Percentiles rank a stretch among this genome's conserved stretches.
Evolutionary conservation across 306 rosid genomes (phyloP).

Genomic region (Castanea crenata): DNA sequence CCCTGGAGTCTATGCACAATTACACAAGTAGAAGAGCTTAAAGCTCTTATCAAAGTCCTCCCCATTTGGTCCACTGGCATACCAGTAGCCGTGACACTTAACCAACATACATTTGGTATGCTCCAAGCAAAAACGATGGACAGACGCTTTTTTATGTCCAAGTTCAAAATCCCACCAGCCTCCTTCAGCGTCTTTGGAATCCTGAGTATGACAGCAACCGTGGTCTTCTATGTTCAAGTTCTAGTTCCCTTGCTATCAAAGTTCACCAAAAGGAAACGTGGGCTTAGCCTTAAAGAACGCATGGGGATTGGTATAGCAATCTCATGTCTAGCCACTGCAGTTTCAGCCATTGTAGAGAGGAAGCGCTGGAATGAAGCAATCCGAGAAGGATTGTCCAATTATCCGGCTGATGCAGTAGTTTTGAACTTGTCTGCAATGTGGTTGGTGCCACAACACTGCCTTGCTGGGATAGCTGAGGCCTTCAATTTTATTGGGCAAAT

Average conservation of each 20-base stretch:
- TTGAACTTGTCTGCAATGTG: slow-evolving; percentile 68
- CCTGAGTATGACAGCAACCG: slow-evolving; percentile 59
- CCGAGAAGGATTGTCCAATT: slow-evolving; percentile 35
- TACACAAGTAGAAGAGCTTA: slow-evolving; percentile 78
- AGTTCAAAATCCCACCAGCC: slow-evolving; percentile 52
- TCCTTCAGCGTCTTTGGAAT: slow-evolving; percentile 46
- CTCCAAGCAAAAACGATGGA: slow-evolving; percentile 68
- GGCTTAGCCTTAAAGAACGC: slow-evolving; percentile 39
- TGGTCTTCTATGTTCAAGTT: slow-evolving; percentile 47
- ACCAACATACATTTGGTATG: slow-evolving; percentile 43
- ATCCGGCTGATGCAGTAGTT: slow-evolving; percentile 20
- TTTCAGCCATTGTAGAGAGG: slow-evolving; percentile 57
- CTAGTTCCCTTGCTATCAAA: slow-evolving; percentile 46
- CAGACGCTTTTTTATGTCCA: slow-evolving; percentile 26
- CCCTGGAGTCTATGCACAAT: slow-evolving; percentile 74
- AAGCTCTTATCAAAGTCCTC: slow-evolving; percentile 59
- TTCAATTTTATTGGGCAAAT: slow-evolving; percentile 63
- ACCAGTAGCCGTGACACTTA: slow-evolving; percentile 24
- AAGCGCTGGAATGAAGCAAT: slow-evolving; percentile 54
- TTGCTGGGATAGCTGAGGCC: slow-evolving; percentile 66
- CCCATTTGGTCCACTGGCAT: slow-evolving; percentile 82
- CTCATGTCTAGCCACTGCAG: slow-evolving; percentile 39
- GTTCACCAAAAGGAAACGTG: slow-evolving; percentile 28
- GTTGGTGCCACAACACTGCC: slow-evolving; percentile 65
- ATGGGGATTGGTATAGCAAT: slow-evolving; percentile 59